phyloP scores from a whole-genome alignment of 2,329 filamentous ascomycete species.

The Acrocalymma vagum region DNA sequence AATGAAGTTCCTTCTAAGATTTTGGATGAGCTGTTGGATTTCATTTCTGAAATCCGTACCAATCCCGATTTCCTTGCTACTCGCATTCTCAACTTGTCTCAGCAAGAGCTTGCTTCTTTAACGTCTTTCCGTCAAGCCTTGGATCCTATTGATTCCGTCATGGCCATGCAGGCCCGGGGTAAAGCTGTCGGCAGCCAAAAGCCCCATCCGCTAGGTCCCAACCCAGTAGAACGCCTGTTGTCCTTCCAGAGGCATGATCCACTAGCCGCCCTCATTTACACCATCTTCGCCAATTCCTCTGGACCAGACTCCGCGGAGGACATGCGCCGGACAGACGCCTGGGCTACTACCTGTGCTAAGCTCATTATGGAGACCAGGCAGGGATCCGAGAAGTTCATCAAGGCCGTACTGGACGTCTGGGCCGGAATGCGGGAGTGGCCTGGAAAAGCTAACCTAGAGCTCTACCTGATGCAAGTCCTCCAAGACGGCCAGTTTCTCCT shows the following conservation, averaged over 20 bases:
- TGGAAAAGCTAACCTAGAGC: slow-evolving; percentile 87
- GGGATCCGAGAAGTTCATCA: slow-evolving; percentile 80
- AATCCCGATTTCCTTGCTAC: slow-evolving; percentile 89
- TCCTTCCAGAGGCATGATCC: slow-evolving; percentile 91
- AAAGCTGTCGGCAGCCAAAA: slow-evolving; percentile 59
- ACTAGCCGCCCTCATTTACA: slow-evolving; percentile 84
- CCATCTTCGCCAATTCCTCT: slow-evolving; percentile 86
- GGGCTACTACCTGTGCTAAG: slow-evolving; percentile 86
- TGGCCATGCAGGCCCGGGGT: slow-evolving; percentile 69
- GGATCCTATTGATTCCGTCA: slow-evolving; percentile 84
- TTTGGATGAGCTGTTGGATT: slow-evolving; percentile 77
- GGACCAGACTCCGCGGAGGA: slow-evolving; percentile 85
- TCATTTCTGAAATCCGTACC: slow-evolving; percentile 82
- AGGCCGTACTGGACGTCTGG: slow-evolving; percentile 88
- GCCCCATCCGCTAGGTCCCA: slow-evolving; percentile 62
- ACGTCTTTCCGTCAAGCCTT: slow-evolving; percentile 80
- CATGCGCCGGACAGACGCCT: slow-evolving; percentile 79
- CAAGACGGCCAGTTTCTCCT: slow-evolving; percentile 92
- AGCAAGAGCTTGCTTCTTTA: slow-evolving; percentile 78
- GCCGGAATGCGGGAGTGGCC: slow-evolving; percentile 88
- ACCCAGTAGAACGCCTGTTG: slow-evolving; percentile 81
- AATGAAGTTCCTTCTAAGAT: slow-evolving; percentile 79
- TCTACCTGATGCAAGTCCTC: slow-evolving; percentile 93
- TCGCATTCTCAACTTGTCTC: slow-evolving; percentile 77
- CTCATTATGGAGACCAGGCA: slow-evolving; percentile 80